Evolutionary conservation across 2,329 filamentous ascomycete genomes (phyloP).

Genomic region (Salinomyces thailandicus): DNA sequence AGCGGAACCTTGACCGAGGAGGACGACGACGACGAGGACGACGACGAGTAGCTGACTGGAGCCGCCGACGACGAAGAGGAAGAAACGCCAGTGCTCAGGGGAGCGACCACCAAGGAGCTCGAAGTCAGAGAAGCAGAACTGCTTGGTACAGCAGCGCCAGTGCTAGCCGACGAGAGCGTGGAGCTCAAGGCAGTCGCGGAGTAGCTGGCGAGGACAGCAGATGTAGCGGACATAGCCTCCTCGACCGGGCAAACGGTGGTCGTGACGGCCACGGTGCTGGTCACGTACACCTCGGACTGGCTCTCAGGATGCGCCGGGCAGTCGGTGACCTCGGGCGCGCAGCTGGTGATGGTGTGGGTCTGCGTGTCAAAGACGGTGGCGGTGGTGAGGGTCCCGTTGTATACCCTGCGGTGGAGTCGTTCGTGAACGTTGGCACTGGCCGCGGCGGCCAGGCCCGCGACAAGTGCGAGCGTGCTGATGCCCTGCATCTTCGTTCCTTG

Average conservation of each 20-base stretch:
- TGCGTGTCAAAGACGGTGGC: constrained; percentile 32
- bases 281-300: constrained; percentile 10
- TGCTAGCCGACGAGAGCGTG: constrained; percentile 2
- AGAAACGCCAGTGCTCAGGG: constrained; percentile 7
- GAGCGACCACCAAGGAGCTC: constrained; percentile 6
- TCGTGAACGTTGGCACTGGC: constrained; percentile 11
- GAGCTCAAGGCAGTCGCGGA: constrained; percentile 4
- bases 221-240: constrained; percentile 8
- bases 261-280: constrained; percentile 13
- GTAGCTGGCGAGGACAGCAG: constrained; percentile 5
- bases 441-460: constrained; percentile 20
- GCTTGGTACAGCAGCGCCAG: constrained; percentile 1
- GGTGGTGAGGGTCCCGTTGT: constrained; percentile 10
- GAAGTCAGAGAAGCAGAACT: constrained; percentile 6
- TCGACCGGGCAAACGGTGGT: constrained; percentile 17
- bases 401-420: not conserved
- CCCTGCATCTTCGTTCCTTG: constrained; percentile 15
- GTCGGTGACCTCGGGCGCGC: constrained; percentile 25
- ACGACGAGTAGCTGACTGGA: constrained; percentile 3
- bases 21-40: constrained; percentile 5
- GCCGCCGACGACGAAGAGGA: constrained; percentile 4
- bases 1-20: constrained; percentile 4
- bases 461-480: constrained; percentile 22
- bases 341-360: constrained; percentile 34
- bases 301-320: constrained; percentile 19